Conservation (phyloP, 106 monocot species). For the Apostasia ramifera region DNA sequence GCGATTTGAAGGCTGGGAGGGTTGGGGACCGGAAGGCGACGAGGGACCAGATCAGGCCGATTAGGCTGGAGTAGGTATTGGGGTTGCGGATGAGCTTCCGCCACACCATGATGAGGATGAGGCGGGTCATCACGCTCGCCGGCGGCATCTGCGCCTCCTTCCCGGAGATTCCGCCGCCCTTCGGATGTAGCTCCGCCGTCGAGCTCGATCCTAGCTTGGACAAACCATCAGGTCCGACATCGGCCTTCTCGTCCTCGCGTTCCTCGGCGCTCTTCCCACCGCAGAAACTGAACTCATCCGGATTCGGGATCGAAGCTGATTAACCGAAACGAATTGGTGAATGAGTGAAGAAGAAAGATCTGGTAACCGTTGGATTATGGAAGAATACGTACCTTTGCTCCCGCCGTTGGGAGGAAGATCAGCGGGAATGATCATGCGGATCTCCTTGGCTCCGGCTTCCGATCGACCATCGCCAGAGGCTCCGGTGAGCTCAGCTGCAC, state of each 20-base stretch:
- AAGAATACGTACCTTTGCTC: slow-evolving; percentile 17
- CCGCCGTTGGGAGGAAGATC: slow-evolving; percentile 31
- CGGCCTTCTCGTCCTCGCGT: slow-evolving; percentile 13
- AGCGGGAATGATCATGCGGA: slow-evolving; percentile 57
- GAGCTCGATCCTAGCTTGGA: slow-evolving; percentile 58
- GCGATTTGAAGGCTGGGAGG: neutral
- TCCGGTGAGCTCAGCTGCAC: slow-evolving; percentile 12
- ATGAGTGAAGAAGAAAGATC: neutral
- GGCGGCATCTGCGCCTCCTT: slow-evolving; percentile 57
- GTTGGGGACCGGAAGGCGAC: slow-evolving; percentile 42
- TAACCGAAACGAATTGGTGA: neutral
- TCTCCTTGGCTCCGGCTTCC: slow-evolving; percentile 48
- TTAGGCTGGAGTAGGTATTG: slow-evolving; percentile 86
- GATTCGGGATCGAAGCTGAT: neutral
- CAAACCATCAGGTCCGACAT: slow-evolving; percentile 20
- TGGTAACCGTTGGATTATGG: too few species aligned
- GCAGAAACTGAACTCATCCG: slow-evolving; percentile 31
- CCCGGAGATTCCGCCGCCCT: neutral
- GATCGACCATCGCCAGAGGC: neutral
- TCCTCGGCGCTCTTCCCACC: slow-evolving; percentile 25
- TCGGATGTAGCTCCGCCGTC: slow-evolving; percentile 36
- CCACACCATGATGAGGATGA: slow-evolving; percentile 97
- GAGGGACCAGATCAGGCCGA: slow-evolving; percentile 74
- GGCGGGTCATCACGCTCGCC: slow-evolving; percentile 73
- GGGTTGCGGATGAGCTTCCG: slow-evolving; percentile 89